Percentiles rank a stretch among this genome's conserved stretches.
Conservation (phyloP, 2,329 filamentous ascomycete species). For the Aspergillus brunneoviolaceus region DNA sequence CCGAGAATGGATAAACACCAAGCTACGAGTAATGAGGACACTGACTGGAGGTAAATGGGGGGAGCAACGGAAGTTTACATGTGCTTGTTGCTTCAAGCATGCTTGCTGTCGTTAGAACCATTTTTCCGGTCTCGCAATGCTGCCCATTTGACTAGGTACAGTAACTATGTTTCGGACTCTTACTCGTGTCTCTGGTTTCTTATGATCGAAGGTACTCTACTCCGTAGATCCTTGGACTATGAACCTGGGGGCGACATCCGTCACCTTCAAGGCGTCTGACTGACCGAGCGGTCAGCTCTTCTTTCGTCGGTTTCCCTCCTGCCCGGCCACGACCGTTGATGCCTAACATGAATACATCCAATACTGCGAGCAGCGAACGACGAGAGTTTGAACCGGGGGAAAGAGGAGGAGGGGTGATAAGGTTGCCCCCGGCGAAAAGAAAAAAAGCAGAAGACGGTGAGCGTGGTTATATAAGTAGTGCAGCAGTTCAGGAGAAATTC, state of each 20-base stretch:
- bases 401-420: not conserved
- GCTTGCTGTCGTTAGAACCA: constrained; percentile 10
- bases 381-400: not conserved
- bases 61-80: constrained; percentile 14
- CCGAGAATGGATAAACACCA: not conserved
- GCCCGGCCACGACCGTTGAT: not conserved
- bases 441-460: constrained; percentile 20
- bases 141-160: constrained; percentile 6
- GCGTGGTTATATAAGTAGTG: not conserved
- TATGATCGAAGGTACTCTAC: constrained; percentile 4
- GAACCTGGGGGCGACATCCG: constrained; percentile 1
- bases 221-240: constrained; percentile 1
- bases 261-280: not conserved
- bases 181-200: not conserved
- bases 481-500: no score
- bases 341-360: not conserved
- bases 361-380: not conserved
- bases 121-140: constrained; percentile 7
- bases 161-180: no score
- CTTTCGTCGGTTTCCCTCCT: not conserved
- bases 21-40: not conserved
- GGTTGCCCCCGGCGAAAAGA: not conserved
- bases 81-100: not conserved
- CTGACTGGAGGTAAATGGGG: not conserved
- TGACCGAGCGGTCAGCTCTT: not conserved